Evolutionary conservation across 192 early-diverging fungal genomes (phyloP).

Genomic region (Backusella westeae): DNA sequence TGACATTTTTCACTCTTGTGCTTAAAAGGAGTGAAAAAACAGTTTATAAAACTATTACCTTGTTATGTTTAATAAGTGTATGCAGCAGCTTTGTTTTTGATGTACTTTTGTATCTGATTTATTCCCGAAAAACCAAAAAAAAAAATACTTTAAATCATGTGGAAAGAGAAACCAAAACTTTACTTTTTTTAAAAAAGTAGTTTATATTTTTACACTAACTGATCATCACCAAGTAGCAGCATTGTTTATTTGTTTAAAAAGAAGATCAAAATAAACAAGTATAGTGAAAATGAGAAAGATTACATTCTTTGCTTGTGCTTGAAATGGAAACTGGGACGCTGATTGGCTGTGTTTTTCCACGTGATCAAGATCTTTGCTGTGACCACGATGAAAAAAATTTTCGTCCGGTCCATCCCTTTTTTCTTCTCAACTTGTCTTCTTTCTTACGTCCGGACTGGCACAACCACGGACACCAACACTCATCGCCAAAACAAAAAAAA

Average conservation of each 20-base stretch:
- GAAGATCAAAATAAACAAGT: too few relatives aligned
- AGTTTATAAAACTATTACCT: too few relatives aligned
- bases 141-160: not conserved
- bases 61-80: too few relatives aligned
- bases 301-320: not conserved
- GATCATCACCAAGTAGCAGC: too few relatives aligned
- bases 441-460: constrained; percentile 1
- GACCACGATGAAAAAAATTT: not conserved
- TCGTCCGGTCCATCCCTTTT: constrained; percentile 4
- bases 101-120: too few relatives aligned
- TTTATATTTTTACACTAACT: too few relatives aligned
- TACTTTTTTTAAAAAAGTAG: not conserved
- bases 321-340: not conserved
- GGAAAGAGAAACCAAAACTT: not conserved
- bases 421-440: not conserved
- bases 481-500: constrained; percentile 1
- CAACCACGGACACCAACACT: not conserved
- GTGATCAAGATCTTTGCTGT: not conserved
- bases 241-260: too few relatives aligned
- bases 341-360: not conserved
- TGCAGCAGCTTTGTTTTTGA: too few relatives aligned
- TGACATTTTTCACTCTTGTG: too few relatives aligned
- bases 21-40: too few relatives aligned
- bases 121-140: not conserved
- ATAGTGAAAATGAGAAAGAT: too few relatives aligned